phyloP scores from a whole-genome alignment of 352 stramenopile species.

The Globisporangium acanthophoron region DNA sequence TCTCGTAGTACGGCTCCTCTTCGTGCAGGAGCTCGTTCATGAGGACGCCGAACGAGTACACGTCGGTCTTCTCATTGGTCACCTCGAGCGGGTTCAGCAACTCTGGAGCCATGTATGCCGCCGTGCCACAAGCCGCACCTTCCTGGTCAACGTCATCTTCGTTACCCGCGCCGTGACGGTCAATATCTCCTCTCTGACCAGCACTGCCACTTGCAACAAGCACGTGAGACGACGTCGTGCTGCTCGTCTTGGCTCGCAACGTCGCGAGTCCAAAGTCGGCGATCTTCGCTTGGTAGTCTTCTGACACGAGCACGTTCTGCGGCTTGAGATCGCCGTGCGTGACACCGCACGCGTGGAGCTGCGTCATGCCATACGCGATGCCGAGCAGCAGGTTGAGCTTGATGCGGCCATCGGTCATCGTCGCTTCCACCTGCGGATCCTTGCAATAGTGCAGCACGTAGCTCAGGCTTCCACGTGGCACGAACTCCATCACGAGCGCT shows the following conservation, averaged over 20 bases:
- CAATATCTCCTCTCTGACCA: too few species aligned
- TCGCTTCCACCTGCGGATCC: slow-evolving; percentile 15
- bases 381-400: slow-evolving; percentile 29
- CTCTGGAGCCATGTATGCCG: slow-evolving; percentile 50
- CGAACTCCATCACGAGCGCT: slow-evolving; percentile 30
- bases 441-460: too few species aligned
- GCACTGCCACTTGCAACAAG: slow-evolving; percentile 15
- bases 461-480: slow-evolving; percentile 1
- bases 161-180: too few species aligned
- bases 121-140: slow-evolving; percentile 30
- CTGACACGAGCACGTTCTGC: slow-evolving; percentile 60
- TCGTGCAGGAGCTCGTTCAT: slow-evolving; percentile 42
- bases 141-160: slow-evolving; percentile 22
- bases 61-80: slow-evolving; percentile 29
- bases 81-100: slow-evolving; percentile 18
- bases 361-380: slow-evolving; percentile 26
- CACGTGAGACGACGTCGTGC: too few species aligned
- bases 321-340: slow-evolving; percentile 62
- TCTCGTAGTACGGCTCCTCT: slow-evolving; percentile 26
- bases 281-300: slow-evolving; percentile 77
- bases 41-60: slow-evolving; percentile 36
- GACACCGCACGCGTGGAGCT: slow-evolving; percentile 32
- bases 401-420: slow-evolving; percentile 34
- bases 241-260: too few species aligned
- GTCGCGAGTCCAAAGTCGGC: slow-evolving; percentile 60